A percentile compares a stretch with the other conserved stretches of the same genome.
Evolutionary conservation across 2,329 filamentous ascomycete genomes (phyloP).

Genomic region (Aspergillus flavus): DNA sequence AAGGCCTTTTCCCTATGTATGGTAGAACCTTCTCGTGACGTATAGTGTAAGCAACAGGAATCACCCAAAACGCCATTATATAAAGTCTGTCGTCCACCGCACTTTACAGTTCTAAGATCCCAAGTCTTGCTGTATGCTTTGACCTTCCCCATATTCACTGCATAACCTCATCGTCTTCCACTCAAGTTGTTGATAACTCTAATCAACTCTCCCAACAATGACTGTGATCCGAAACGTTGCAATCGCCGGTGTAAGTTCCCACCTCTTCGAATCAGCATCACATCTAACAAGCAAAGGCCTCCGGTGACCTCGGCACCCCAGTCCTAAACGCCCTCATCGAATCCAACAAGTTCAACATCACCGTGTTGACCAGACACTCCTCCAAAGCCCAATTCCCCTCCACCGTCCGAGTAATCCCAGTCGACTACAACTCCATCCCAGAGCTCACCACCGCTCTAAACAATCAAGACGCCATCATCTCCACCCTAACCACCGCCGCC

Average conservation of each 20-base stretch:
- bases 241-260: conserved; percentile 3
- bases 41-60: neutral
- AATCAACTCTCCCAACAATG: neutral
- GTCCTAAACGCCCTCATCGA: neutral
- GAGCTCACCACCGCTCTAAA: neutral
- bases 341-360: neutral
- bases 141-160: neutral
- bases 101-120: neutral
- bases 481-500: neutral
- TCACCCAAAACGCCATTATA: neutral
- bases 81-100: neutral
- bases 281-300: conserved; percentile 3
- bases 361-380: neutral
- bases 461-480: conserved; percentile 4
- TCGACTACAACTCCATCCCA: neutral
- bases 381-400: neutral
- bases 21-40: neutral
- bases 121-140: neutral
- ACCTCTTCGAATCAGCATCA: neutral
- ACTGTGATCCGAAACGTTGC: neutral
- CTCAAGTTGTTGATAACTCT: neutral
- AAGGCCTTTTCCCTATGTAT: neutral
- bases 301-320: conserved; percentile 1
- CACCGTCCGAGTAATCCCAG: neutral
- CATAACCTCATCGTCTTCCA: neutral